A percentile compares a stretch with the other conserved stretches of the same genome.
These are phyloP conservation scores for Colletotrichum scovillei DNA, from an alignment of 2,329 filamentous ascomycete species.

Conservation along the genomic window DNA sequence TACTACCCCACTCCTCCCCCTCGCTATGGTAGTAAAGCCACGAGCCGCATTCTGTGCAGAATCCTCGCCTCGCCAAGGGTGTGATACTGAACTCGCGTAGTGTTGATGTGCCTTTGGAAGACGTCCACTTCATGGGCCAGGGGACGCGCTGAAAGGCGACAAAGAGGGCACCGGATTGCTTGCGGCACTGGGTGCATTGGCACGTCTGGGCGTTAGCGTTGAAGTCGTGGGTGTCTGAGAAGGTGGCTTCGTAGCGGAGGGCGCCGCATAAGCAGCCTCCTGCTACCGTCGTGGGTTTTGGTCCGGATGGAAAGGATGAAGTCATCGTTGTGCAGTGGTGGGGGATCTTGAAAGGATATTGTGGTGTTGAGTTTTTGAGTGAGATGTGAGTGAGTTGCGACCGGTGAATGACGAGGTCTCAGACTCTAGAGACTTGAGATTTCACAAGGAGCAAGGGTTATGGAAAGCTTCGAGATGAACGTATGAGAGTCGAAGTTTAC, in stretches of 20 bases:
- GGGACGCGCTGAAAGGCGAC: slow-evolving; percentile 53
- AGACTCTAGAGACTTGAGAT: background rate
- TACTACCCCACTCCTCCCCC: slow-evolving; percentile 40
- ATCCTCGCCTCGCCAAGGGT: slow-evolving; percentile 53
- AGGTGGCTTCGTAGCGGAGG: slow-evolving; percentile 60
- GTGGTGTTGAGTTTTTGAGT: background rate
- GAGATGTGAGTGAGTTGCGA: background rate
- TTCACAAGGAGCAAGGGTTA: no score
- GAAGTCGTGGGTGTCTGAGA: slow-evolving; percentile 59
- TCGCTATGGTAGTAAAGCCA: slow-evolving; percentile 59
- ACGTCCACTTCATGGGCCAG: slow-evolving; percentile 48
- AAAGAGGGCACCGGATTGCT: slow-evolving; percentile 60
- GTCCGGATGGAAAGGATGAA: background rate
- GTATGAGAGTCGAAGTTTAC: no score
- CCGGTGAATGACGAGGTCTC: no score
- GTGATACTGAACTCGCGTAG: slow-evolving; percentile 55
- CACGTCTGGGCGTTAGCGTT: slow-evolving; percentile 56
- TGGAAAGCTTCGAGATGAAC: accelerated
- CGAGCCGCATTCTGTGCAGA: slow-evolving; percentile 62
- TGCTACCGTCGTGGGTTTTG: slow-evolving; percentile 50
- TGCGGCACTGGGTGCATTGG: slow-evolving; percentile 67
- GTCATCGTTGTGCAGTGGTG: background rate
- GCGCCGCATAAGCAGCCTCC: slow-evolving; percentile 64
- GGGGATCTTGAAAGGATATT: background rate
- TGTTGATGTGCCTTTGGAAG: slow-evolving; percentile 39